Base-by-base conservation (phyloP, 2,329 filamentous ascomycete genomes). In the Rugonectria rugulosa region DNA sequence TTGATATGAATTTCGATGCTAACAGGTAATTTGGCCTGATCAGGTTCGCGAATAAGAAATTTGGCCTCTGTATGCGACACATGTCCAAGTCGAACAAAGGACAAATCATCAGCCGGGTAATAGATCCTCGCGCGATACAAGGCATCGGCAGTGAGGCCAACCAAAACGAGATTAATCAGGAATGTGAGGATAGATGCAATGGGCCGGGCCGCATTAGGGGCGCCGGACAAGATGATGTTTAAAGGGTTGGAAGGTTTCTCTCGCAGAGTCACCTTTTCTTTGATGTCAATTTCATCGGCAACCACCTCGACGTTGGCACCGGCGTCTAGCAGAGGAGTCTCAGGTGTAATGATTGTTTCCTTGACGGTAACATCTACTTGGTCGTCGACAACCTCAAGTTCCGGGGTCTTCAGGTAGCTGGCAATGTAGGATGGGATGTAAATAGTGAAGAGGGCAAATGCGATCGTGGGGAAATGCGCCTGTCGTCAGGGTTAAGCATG, bases 81-180 rank as follows among this genome's bases (percentile, higher is more conserved):
- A 71, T 94, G 94, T 21, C 95, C 95, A 14, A 97, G 79, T 8
- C 95, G 85, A 34, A 91, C 90, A 71, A 99, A 96, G 0, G 92
- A 91, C 10, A 97, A 78, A 61, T 96, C 87, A 23, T 90, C 77
- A 21, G 81, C 86, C 4, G 88, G 86, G 71, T 96, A 82, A 27
- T 89, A 82, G 56, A 88, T 72, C 10, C 86, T 85, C 2, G 89
- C 88, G 17, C 90, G 85, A 69, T 90, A 92, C 12, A 96, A 80
- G 32, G 93, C 84, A 72, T 99, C 95, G 21, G 88, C 81, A 0
- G 88, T 84, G 73, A 94, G 84, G 8, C 84, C 77, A 6, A 92
- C 81, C 34, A 95, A 77, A 3, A 82, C 74, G 15, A 86, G 68
- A 71, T 98, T 98, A 70, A 95, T 82, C 23, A 87, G 73, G 46